phyloP scores from a whole-genome alignment of 768 basidiomycete species.

The Pleurotus giganteus region DNA sequence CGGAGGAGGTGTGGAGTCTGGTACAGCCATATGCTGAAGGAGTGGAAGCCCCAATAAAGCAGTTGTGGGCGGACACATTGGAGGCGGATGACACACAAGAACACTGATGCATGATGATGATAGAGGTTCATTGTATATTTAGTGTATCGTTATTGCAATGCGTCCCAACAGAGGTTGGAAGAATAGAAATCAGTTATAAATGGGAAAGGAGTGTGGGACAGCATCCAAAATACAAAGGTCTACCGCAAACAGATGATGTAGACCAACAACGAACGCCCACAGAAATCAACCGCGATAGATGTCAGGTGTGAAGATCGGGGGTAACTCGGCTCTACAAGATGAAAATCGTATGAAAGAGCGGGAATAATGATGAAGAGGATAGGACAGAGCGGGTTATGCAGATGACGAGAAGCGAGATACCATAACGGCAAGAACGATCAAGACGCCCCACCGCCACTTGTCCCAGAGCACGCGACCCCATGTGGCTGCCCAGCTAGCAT shows the following conservation, averaged over 20 bases:
- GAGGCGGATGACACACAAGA: background rate
- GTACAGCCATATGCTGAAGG: slow-evolving; percentile 43
- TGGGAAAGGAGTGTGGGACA: background rate
- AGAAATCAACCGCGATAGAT: background rate
- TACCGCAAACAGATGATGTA: background rate
- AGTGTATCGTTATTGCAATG: background rate
- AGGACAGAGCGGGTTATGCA: slow-evolving; percentile 17
- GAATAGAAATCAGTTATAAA: background rate
- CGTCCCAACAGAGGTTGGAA: background rate
- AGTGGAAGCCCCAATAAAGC: slow-evolving; percentile 38
- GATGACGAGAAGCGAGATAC: slow-evolving; percentile 72
- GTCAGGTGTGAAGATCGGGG: background rate
- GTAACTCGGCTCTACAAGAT: background rate
- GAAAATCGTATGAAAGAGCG: background rate
- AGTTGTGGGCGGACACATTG: slow-evolving; percentile 44
- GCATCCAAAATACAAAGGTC: background rate
- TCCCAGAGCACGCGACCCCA: slow-evolving; percentile 74
- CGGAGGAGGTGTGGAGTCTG: slow-evolving; percentile 51
- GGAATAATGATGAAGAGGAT: background rate
- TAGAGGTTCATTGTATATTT: background rate
- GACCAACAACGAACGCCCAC: background rate
- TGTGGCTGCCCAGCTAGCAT: slow-evolving; percentile 52
- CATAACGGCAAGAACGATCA: slow-evolving; percentile 75
- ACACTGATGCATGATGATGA: background rate
- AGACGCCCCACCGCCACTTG: slow-evolving; percentile 81